Evolutionary conservation across 2,329 filamentous ascomycete species (phyloP).

Genomic region (Scytalidium sp.): DNA sequence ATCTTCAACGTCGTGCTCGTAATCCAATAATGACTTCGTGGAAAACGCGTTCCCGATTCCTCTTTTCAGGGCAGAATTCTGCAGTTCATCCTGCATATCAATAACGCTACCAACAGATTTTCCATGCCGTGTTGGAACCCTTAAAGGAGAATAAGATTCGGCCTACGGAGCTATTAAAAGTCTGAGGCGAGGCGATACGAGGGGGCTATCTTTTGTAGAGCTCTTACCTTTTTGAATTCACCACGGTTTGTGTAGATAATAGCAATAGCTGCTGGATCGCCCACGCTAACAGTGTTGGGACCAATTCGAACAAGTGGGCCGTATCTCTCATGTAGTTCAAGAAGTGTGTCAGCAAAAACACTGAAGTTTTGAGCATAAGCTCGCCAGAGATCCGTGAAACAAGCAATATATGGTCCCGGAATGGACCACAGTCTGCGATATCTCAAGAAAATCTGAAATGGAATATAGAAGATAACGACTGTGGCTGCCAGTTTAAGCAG

Average conservation of each 20-base stretch:
- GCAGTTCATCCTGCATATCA: too few species aligned
- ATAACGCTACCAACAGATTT: too few species aligned
- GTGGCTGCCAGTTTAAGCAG: too few species aligned
- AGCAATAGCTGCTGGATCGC: constrained; percentile 10
- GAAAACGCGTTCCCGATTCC: too few species aligned
- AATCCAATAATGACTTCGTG: too few species aligned
- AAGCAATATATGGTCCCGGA: constrained; percentile 16
- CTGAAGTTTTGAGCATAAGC: constrained; percentile 10
- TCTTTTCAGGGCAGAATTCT: too few species aligned
- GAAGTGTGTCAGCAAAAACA: constrained; percentile 2
- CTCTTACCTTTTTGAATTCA: constrained; percentile 13
- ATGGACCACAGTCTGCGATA: background rate
- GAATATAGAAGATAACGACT: too few species aligned
- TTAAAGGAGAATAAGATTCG: background rate
- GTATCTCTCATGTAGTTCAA: constrained; percentile 11
- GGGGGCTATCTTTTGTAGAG: constrained; percentile 37
- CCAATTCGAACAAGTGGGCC: constrained; percentile 14
- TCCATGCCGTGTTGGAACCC: too few species aligned
- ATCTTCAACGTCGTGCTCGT: too few species aligned
- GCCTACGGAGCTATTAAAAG: background rate
- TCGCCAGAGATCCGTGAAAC: constrained; percentile 17
- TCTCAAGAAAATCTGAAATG: too few species aligned
- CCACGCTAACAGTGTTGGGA: constrained; percentile 16
- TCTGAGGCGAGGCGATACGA: too few species aligned
- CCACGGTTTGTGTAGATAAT: constrained; percentile 4